Base-by-base conservation (phyloP, 2,329 filamentous ascomycete species). In the Moelleriella libera region DNA sequence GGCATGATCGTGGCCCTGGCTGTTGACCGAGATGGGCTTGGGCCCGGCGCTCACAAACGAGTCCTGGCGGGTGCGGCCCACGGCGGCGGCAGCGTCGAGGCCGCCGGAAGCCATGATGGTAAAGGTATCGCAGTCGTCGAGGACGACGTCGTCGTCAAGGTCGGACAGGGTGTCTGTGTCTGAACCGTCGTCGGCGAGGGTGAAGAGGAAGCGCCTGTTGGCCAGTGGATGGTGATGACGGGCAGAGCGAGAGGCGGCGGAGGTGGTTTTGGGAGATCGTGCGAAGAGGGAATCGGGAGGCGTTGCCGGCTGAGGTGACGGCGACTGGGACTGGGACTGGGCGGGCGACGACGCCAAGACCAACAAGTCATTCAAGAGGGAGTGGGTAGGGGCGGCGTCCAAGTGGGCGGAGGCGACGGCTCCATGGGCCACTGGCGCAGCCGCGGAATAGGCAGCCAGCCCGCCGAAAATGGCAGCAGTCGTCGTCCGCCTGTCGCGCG, bases 21-120 rank as follows among this genome's bases (percentile, higher is more conserved):
- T 82, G 58, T 71, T 74, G 70, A 82, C 78, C 50, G 77, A 80
- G 54, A 83, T 83, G 55, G 80, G 79, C 62, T 80, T 82, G 28
- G 79, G 75, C 45, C 77, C 76, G 49, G 76, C 74, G 65, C 75
- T 78, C 61, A 78, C 75, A 62, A 82, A 82, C 47, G 78, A 82
- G 66, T 82, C 78, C 61, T 81, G 75, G 55, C 77, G 73, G 62
- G 63, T 69, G 60, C 74, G 76, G 65, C 72, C 68, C 66, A 77
- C 68, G 61, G 63, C 62, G 49, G 71, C 70, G 49, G 71, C 70
- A 66, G 72, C 67, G 64, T 82, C 77, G 58, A 78, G 72, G 52
- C 70, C 66, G 55, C 75, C 75, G 55, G 76, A 75, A 54, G 78
- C 79, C 73, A 81, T 80, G 47, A 72, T 62, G 66, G 72, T 62